Evolutionary conservation across 371 early-diverging fungal species (phyloP).

Genomic region (Syncephalastrum contaminatum): DNA sequence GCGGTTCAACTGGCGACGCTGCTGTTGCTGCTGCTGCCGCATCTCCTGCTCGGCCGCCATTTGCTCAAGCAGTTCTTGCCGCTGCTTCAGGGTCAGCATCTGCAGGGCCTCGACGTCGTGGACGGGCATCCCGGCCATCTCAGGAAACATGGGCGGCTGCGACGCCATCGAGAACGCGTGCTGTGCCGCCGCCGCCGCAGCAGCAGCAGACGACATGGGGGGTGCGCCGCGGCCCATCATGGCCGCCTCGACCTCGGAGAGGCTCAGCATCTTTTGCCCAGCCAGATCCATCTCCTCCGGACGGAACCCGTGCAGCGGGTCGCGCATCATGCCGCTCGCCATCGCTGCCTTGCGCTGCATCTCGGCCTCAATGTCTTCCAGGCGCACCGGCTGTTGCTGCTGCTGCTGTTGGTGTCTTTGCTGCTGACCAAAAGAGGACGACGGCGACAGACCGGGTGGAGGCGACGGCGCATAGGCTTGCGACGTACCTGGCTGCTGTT

Average conservation of each 20-base stretch:
- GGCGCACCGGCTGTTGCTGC: constrained; percentile 27
- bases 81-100: constrained; percentile 17
- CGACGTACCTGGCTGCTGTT: constrained; percentile 13
- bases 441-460: constrained; percentile 25
- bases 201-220: constrained; percentile 3
- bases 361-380: constrained; percentile 65
- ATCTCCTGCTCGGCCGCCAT: constrained; percentile 15
- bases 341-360: constrained; percentile 33
- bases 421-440: constrained; percentile 24
- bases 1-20: constrained; percentile 38
- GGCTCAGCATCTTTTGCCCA: constrained; percentile 54
- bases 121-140: neutral
- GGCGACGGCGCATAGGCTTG: constrained; percentile 27
- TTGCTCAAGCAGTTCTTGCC: constrained; percentile 25
- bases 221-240: constrained; percentile 33
- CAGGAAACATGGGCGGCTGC: no score
- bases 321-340: constrained; percentile 14
- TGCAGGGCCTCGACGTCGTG: constrained; percentile 12
- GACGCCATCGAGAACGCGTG: neutral
- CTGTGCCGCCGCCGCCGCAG: neutral
- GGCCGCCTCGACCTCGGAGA: constrained; percentile 73
- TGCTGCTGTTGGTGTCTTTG: constrained; percentile 18
- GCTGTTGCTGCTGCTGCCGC: constrained; percentile 43
- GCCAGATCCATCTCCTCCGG: constrained; percentile 22
- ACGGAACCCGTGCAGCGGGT: constrained; percentile 14